Evolutionary conservation across 1,139 yeast genomes (phyloP), one percentile per base, ranked within the genome.

Genomic region (Sugiyamaella sp.): DNA sequence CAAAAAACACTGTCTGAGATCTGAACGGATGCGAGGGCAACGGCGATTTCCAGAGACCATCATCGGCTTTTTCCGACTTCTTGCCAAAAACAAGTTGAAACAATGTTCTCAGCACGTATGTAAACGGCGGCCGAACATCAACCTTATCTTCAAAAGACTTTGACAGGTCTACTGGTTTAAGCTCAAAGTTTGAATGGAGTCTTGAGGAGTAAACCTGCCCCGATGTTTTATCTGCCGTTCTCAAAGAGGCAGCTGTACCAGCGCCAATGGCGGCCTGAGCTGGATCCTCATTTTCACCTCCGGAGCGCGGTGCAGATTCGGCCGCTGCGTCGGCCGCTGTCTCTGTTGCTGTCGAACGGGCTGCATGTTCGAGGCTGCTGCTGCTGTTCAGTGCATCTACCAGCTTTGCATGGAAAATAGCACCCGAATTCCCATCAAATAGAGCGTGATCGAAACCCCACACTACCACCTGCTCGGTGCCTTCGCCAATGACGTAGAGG

Each of bases 361-460:
- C 35, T 10, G 35, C 14, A 29, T 29, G 35, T 29, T 29, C 35
- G n/a, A n/a, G n/a, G n/a, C n/a, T n/a, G 4, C n/a, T 14, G 35
- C 35, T 9, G 22, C 27, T n/a, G 20, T 49, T 50, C 25, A 61
- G 46, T 8, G 51, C 51, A 3, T 38, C 33, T 12, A 60, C 37
- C 25, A 63, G 54, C 33, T 53, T 41, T 22, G 51, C 29, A 41
- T 63, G 66, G 52, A 63, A 62, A 16, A 49, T 33, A 4, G 60
- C 51, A 1, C 66, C 66, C 8, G 61, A 55, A 27, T 56, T 57
- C 29, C 66, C 66, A 41, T 63, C 66, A 49, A 57, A 53, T 3
- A 44, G 42, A 3, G 60, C 32, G 50, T 63, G 66, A 50, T 63
- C 64, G 52, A 60, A 63, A 12, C 51, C 62, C 58, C 58, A 62